Percentiles rank a stretch among this genome's conserved stretches.
phyloP scores from a whole-genome alignment of 306 rosid genomes.

The Castanopsis chinensis region DNA sequence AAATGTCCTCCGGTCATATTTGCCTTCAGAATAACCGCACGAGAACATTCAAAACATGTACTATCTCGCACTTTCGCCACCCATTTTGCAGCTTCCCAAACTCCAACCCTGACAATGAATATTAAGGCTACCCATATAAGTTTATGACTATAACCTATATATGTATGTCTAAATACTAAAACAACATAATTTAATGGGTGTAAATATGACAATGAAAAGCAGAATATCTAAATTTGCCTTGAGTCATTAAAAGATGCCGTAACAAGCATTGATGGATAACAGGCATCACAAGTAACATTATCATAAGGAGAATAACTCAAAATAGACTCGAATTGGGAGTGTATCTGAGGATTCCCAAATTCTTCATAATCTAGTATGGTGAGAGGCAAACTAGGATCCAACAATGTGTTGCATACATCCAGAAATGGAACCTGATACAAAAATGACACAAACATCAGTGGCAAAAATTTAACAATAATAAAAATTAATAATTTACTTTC shows the following conservation, averaged over 20 bases:
- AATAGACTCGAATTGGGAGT: constrained; percentile 52
- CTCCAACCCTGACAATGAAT: constrained; percentile 77
- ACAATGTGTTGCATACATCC: constrained; percentile 86
- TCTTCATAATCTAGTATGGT: constrained; percentile 86
- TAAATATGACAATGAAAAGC: not conserved
- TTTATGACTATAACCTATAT: not conserved
- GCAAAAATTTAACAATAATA: constrained; percentile 1
- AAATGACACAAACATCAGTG: constrained; percentile 16
- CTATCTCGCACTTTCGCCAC: constrained; percentile 73
- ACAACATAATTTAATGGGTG: not conserved
- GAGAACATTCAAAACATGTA: constrained; percentile 65
- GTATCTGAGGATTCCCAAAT: constrained; percentile 78
- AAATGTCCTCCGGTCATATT: constrained; percentile 92
- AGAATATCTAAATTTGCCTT: constrained; percentile 44
- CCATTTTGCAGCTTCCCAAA: constrained; percentile 98
- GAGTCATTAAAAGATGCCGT: constrained; percentile 78
- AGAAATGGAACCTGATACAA: constrained; percentile 88
- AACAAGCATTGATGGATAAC: constrained; percentile 84
- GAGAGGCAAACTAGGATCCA: constrained; percentile 87
- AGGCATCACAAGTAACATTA: constrained; percentile 59
- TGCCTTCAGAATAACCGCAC: constrained; percentile 66
- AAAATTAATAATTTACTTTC: not conserved
- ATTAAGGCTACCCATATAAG: constrained; percentile 19
- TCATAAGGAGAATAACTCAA: constrained; percentile 80
- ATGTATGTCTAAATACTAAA: not conserved